A percentile compares a stretch with the other conserved stretches of the same genome.
These are phyloP conservation scores for Penicillium crystallinum DNA, from an alignment of 495 filamentous ascomycete species.

Conservation along the genomic window DNA sequence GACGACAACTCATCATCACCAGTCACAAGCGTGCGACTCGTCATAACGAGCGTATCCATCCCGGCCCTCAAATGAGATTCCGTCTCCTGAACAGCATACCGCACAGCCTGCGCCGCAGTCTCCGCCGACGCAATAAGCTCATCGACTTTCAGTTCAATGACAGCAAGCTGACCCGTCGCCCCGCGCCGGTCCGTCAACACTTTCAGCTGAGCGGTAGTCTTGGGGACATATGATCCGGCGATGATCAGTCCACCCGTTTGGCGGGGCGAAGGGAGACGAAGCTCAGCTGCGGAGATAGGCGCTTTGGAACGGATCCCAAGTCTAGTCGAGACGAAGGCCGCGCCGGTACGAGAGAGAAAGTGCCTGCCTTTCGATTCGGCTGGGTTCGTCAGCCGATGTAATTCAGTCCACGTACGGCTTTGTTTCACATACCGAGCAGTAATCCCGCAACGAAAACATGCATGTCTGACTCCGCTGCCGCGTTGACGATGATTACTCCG, in stretches of 20 bases:
- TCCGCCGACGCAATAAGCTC: conserved; percentile 34
- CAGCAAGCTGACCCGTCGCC: conserved; percentile 26
- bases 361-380: conserved; percentile 41
- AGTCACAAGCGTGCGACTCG: conserved; percentile 44
- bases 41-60: conserved; percentile 49
- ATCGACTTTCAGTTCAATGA: conserved; percentile 46
- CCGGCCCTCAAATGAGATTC: conserved; percentile 26
- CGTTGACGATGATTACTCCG: conserved; percentile 47
- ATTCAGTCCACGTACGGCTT: background rate
- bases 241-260: conserved; percentile 46
- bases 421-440: conserved; percentile 35
- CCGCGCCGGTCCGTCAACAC: conserved; percentile 33
- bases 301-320: conserved; percentile 44
- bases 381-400: background rate
- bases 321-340: conserved; percentile 50
- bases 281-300: conserved; percentile 39
- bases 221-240: conserved; percentile 51
- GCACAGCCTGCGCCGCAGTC: conserved; percentile 17
- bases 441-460: conserved; percentile 44
- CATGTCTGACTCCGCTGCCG: conserved; percentile 49
- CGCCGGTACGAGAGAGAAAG: conserved; percentile 50
- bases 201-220: conserved; percentile 48
- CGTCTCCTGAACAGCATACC: conserved; percentile 22
- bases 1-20: conserved; percentile 41
- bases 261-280: conserved; percentile 26